Percentiles rank a stretch among this genome's conserved stretches.
phyloP scores from a whole-genome alignment of 2,329 filamentous ascomycete species.

The Scedosporium dehoogii region DNA sequence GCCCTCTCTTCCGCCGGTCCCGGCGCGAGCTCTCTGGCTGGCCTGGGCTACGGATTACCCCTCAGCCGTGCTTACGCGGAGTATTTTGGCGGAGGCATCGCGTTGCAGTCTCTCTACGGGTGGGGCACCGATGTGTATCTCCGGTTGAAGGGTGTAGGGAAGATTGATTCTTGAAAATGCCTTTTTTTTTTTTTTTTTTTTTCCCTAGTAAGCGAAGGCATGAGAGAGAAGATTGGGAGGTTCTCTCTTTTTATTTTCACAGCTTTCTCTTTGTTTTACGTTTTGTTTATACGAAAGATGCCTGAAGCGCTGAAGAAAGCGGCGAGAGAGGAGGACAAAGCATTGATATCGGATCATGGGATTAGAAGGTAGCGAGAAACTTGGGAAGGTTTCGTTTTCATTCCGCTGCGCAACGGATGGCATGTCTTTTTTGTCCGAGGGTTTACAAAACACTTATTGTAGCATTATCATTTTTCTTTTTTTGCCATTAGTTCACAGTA shows the following conservation, averaged over 20 bases:
- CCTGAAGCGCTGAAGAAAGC: too few relatives aligned
- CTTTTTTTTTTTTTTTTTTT: background rate
- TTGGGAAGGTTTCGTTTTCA: too few relatives aligned
- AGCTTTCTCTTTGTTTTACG: too few relatives aligned
- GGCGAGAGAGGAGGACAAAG: background rate
- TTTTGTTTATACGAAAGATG: too few relatives aligned
- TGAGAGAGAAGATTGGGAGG: conserved; percentile 8
- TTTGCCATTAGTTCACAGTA: background rate
- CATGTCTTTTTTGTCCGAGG: too few relatives aligned
- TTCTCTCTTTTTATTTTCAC: too few relatives aligned
- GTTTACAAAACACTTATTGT: background rate
- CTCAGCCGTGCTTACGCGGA: conserved; percentile 90
- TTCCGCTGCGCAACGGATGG: too few relatives aligned
- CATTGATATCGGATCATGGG: too few relatives aligned
- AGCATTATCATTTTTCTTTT: background rate
- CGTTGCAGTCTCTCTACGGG: conserved; percentile 88
- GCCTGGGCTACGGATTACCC: conserved; percentile 85
- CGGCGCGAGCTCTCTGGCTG: conserved; percentile 77
- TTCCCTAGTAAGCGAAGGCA: background rate
- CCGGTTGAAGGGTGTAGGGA: conserved; percentile 52
- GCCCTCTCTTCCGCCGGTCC: conserved; percentile 63
- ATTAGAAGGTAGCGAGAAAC: too few relatives aligned
- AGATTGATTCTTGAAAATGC: conserved; percentile 27
- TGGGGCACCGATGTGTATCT: conserved; percentile 74
- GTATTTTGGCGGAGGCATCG: conserved; percentile 93